These are phyloP conservation scores for Xerocomus nothofagi DNA, from an alignment of 1,284 basidiomycete species.

Conservation along the genomic window DNA sequence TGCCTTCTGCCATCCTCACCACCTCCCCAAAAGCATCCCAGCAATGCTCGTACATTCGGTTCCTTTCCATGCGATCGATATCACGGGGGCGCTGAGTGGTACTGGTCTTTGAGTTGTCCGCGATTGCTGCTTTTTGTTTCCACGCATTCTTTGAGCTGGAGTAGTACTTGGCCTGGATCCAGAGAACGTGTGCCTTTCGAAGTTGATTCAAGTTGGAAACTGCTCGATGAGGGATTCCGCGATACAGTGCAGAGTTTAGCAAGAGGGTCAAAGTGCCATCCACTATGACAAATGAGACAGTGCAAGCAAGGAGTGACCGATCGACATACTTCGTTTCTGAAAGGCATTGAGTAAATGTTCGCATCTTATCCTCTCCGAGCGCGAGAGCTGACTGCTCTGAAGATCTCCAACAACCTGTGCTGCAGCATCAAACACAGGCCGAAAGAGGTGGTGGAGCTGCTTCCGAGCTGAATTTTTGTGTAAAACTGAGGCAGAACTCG, in stretches of 20 bases:
- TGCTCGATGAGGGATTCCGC: conserved; percentile 60
- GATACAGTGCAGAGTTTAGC: conserved; percentile 53
- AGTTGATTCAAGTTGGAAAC: conserved; percentile 53
- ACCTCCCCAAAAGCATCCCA: conserved; percentile 37
- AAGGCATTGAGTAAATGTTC: conserved; percentile 50
- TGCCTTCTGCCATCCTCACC: conserved; percentile 35
- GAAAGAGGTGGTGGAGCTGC: conserved; percentile 50
- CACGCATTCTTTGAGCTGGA: conserved; percentile 37
- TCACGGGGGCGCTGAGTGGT: conserved; percentile 8
- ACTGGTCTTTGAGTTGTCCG: conserved; percentile 24
- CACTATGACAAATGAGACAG: conserved; percentile 38
- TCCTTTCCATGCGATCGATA: conserved; percentile 16
- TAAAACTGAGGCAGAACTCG: conserved; percentile 61
- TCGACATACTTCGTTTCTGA: conserved; percentile 46
- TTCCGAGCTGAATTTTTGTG: conserved; percentile 46
- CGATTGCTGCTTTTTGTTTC: conserved; percentile 43
- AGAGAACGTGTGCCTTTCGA: conserved; percentile 27
- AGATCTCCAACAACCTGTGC: conserved; percentile 44
- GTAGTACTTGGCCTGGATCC: conserved; percentile 25
- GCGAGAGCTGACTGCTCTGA: conserved; percentile 31
- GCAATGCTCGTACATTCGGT: conserved; percentile 27
- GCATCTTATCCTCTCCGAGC: conserved; percentile 33
- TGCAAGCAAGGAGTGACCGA: background rate
- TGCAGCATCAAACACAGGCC: conserved; percentile 57
- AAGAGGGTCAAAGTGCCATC: conserved; percentile 58